Base-by-base conservation (phyloP, 768 basidiomycete genomes). In the Suillus sp. region DNA sequence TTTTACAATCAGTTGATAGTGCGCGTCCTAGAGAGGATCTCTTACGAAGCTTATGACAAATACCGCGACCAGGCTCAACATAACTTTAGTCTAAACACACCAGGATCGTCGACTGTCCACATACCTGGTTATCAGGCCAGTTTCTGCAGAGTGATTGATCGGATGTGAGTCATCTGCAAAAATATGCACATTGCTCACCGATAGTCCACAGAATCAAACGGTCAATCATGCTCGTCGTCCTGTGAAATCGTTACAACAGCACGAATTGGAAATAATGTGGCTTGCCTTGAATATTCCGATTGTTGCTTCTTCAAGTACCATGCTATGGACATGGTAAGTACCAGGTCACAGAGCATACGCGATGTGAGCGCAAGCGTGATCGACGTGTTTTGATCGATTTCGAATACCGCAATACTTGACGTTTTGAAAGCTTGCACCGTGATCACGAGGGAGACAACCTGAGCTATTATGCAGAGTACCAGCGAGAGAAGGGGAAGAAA, bases 201-300 rank as follows among this genome's bases (percentile, higher is more conserved):
- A 60, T 48, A n/a, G 59, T 60, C 59, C 59, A 60, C 43, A 60
- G 43, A 20, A 60, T 25, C 25, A 60, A 22, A 34, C 42, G 42
- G 42, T 45, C 22, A 22, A 60, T 30, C 25, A 20, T n/a, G 32
- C 18, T 20, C 20, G 59, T 34, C 7, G 59, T 60, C 20, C 59
- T 60, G 45, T 6, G 20, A 34, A 53, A 53, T 20, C 1, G n/a
- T 53, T 20, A 34, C 9, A 60, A n/a, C n/a, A 2, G 16, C 13
- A 22, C 18, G 30, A 34, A n/a, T 32, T 16, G 6, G 35, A 25
- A 30, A 18, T 32, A 10, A 22, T 34, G 14, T 34, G 6, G 16
- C 42, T 34, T 48, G 42, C 43, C 59, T 22, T 20, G 32, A 22
- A 32, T 18, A 60, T 22, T 18, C 34, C n/a, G 59, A 48, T 30